Conservation (phyloP, 371 early-diverging fungal species). For the Mortierella sp. region DNA sequence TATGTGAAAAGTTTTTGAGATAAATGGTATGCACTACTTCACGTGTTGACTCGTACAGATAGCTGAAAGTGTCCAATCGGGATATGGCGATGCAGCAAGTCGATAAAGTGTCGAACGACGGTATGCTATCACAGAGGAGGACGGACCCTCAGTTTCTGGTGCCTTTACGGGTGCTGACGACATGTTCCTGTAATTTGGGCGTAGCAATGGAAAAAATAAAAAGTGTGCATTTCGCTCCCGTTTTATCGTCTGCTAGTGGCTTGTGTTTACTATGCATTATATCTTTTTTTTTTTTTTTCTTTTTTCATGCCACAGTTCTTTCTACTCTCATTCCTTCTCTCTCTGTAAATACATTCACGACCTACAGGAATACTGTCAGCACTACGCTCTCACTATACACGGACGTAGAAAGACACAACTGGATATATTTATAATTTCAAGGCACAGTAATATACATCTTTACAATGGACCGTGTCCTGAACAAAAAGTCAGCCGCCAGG, state of each 20-base stretch:
- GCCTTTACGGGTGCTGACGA: constrained; percentile 8
- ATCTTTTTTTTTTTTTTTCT: constrained; percentile 18
- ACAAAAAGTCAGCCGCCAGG: constrained; percentile 45
- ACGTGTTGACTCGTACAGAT: constrained; percentile 44
- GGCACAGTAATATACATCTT: neutral
- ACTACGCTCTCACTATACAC: neutral
- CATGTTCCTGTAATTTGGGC: constrained; percentile 10
- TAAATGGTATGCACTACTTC: too few relatives aligned
- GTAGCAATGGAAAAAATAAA: neutral
- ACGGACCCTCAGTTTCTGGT: neutral
- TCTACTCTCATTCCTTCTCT: neutral
- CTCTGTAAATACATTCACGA: neutral
- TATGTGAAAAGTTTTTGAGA: too few relatives aligned
- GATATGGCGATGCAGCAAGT: constrained; percentile 39
- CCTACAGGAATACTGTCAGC: too few relatives aligned
- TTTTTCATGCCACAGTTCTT: neutral
- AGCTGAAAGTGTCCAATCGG: constrained; percentile 51
- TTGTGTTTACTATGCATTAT: constrained; percentile 13
- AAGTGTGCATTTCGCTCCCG: neutral
- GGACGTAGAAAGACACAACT: neutral
- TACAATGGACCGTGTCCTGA: constrained; percentile 39
- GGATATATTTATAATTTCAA: neutral
- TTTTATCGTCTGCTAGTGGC: constrained; percentile 2
- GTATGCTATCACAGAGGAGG: constrained; percentile 26
- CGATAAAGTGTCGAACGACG: constrained; percentile 33